phyloP scores from a whole-genome alignment of 1,284 basidiomycete genomes.

The Pseudozyma sp. region DNA sequence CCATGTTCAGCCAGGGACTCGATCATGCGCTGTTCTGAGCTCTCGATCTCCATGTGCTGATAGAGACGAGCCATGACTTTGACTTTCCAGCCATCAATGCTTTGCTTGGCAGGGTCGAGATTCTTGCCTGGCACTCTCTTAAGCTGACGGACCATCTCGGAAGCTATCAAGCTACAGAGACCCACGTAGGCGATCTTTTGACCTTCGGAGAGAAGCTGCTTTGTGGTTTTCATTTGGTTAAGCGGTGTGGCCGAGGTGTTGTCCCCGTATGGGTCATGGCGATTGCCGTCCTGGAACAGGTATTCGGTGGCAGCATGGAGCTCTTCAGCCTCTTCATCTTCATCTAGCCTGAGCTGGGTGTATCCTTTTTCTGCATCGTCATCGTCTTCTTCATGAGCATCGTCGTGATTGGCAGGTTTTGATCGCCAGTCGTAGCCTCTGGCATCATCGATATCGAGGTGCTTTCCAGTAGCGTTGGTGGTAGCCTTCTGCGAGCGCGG shows the following conservation, averaged over 20 bases:
- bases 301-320: constrained; percentile 66
- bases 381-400: constrained; percentile 41
- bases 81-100: constrained; percentile 61
- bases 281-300: constrained; percentile 62
- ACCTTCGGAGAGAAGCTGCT: constrained; percentile 64
- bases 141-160: constrained; percentile 56
- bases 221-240: constrained; percentile 67
- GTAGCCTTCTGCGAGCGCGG: constrained; percentile 23
- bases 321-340: constrained; percentile 66
- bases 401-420: constrained; percentile 42
- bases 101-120: constrained; percentile 46
- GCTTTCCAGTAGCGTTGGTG: constrained; percentile 61
- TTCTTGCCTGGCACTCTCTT: constrained; percentile 56
- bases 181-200: constrained; percentile 69
- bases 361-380: constrained; percentile 59
- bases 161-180: constrained; percentile 62
- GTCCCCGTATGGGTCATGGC: constrained; percentile 50
- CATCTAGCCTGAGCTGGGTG: constrained; percentile 66
- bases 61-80: constrained; percentile 67
- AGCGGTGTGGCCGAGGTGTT: constrained; percentile 60
- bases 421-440: constrained; percentile 67
- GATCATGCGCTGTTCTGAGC: constrained; percentile 67
- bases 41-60: constrained; percentile 68
- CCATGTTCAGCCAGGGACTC: constrained; percentile 66
- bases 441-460: constrained; percentile 66